These are phyloP conservation scores for Knufia fluminis DNA, from an alignment of 2,329 filamentous ascomycete genomes.

Conservation along the genomic window DNA sequence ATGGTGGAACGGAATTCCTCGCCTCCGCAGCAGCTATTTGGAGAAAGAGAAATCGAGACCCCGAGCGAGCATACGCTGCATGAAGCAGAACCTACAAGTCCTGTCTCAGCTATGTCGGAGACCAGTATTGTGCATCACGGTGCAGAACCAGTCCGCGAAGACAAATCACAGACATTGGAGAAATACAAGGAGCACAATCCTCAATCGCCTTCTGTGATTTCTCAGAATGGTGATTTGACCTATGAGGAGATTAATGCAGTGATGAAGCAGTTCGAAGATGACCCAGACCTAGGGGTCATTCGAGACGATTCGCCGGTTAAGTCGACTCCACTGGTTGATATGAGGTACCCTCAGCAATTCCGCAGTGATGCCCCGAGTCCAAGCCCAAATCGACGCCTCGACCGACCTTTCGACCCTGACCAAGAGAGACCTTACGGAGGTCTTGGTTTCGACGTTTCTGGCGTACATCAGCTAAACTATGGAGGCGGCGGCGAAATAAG, in stretches of 20 bases:
- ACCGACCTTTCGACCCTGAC: constrained; percentile 6
- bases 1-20: neutral
- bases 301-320: constrained; percentile 35
- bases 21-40: constrained; percentile 6
- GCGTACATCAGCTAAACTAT: constrained; percentile 53
- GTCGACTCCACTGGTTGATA: constrained; percentile 43
- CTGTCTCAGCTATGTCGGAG: constrained; percentile 1
- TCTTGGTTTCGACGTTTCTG: constrained; percentile 31
- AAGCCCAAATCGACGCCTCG: constrained; percentile 42
- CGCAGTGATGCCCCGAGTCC: constrained; percentile 66
- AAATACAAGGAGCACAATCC: constrained; percentile 28
- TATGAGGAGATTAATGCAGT: constrained; percentile 76
- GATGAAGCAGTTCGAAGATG: constrained; percentile 74
- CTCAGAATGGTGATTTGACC: constrained; percentile 12
- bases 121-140: neutral
- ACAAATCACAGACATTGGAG: constrained; percentile 25
- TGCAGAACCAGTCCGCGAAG: constrained; percentile 16
- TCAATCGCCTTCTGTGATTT: neutral
- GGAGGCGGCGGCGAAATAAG: constrained; percentile 46
- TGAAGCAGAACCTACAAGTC: neutral
- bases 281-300: constrained; percentile 67
- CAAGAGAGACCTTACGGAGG: constrained; percentile 39
- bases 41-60: constrained; percentile 8
- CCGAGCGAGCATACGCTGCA: constrained; percentile 3
- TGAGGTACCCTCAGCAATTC: constrained; percentile 40